These are phyloP conservation scores for Nemania diffusa DNA, from an alignment of 2,329 filamentous ascomycete species.

Conservation along the genomic window DNA sequence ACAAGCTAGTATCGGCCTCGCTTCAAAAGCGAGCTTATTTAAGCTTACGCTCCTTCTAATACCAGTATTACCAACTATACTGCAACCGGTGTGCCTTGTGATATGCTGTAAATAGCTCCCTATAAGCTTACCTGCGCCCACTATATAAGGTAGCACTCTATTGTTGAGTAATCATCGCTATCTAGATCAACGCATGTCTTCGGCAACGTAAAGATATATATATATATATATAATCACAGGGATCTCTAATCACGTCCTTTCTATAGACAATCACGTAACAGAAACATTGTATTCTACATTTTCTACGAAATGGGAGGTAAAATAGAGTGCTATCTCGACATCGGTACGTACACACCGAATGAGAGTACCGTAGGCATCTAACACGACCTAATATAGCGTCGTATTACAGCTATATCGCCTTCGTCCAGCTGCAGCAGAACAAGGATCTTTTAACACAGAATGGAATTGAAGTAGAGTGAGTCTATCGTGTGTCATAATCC, in stretches of 20 bases:
- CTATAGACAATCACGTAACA: conserved; percentile 7
- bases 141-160: too few relatives aligned
- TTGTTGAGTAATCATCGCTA: conserved; percentile 29
- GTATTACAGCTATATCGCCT: conserved; percentile 66
- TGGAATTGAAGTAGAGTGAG: conserved; percentile 73
- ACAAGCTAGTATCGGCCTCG: too few relatives aligned
- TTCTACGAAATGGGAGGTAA: conserved; percentile 64
- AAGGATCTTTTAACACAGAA: conserved; percentile 64
- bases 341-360: conserved; percentile 60
- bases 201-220: neutral
- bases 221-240: too few relatives aligned
- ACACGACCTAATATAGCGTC: conserved; percentile 67
- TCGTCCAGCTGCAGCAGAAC: conserved; percentile 69
- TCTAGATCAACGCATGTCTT: too few relatives aligned
- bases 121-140: too few relatives aligned
- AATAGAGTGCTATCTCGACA: conserved; percentile 75
- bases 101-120: too few relatives aligned
- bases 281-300: neutral
- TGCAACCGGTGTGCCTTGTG: too few relatives aligned
- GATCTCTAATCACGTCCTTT: neutral
- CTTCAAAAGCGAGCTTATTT: too few relatives aligned
- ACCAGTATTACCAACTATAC: too few relatives aligned
- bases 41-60: too few relatives aligned
- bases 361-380: neutral
- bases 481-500: conserved; percentile 10